Evolutionary conservation across 1,284 basidiomycete genomes (phyloP), one percentile per base, ranked within the genome.

Genomic region (Meripilus lineatus): DNA sequence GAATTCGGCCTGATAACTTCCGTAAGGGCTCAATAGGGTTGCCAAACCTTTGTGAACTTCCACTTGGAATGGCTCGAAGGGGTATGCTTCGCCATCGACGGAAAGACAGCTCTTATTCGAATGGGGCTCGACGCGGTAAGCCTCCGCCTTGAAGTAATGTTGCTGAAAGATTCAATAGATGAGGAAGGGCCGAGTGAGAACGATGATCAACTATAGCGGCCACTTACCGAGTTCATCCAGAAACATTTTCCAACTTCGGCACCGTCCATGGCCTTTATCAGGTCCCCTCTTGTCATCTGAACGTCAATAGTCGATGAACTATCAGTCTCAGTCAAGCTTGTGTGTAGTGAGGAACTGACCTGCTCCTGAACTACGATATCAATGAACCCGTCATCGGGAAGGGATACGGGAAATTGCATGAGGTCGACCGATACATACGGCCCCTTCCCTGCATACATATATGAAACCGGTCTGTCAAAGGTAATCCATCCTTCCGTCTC

Each of bases 381-480:
- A 43, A 95, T 79, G 30, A 84, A 60, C 0, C 92, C 93, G 56
- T 92, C 85, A 40, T 87, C 81, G 0, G 86, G 80, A 30, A 81
- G 64, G 1, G 89, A 83, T 3, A 89, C 81, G 0, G 92, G 92
- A 63, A 93, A 94, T 42, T 92, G 84, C 83, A 93, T 88, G 32
- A 90, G 68, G 59, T 92, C 86, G 40, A 84, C 24, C 6, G 45
- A 49, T 64, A 77, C 79, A 59, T 76, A 86, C 3, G 84, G 84
- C 5, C 81, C 82, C 59, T 86, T 81, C 1, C 84, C 84, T 6
- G 80, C 82, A 54, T 75, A 82, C 32, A 91, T 64, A 62, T 80
- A 94, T 6, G 87, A 58, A 20, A 91, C 64, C 2, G 84, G 83
- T 47, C 83, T 74, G 25, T 86, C 80, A 48, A 88, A 75, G 26